Evolutionary conservation across 139 green algal species (phyloP).

Genomic region (Chlamydomonas sp.): DNA sequence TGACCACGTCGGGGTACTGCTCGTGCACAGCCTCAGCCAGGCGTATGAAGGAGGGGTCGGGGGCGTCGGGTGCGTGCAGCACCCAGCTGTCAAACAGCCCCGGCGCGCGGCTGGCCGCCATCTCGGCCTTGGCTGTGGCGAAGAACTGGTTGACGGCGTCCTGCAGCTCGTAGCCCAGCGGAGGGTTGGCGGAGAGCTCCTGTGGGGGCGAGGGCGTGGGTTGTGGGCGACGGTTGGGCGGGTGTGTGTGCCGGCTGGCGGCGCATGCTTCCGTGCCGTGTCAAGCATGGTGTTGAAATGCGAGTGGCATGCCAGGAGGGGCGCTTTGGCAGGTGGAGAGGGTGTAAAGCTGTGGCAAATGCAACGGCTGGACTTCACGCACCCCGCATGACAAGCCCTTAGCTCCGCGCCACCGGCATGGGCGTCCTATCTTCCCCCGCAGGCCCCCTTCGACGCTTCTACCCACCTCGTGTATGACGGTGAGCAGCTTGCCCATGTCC

Average conservation of each 20-base stretch:
- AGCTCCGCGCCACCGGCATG: too few relatives aligned
- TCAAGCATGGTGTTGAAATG: too few relatives aligned
- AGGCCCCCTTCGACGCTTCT: not conserved
- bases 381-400: too few relatives aligned
- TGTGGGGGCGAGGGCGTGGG: not conserved
- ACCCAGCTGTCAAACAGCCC: slow-evolving; percentile 62
- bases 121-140: slow-evolving; percentile 53
- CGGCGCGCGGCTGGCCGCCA: slow-evolving; percentile 27
- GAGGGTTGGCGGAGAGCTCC: slow-evolving; percentile 53
- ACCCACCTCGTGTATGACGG: slow-evolving; percentile 24
- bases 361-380: too few relatives aligned
- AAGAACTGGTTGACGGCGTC: slow-evolving; percentile 64
- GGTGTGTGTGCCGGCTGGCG: too few relatives aligned
- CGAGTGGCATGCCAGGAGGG: too few relatives aligned
- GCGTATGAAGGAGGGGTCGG: slow-evolving; percentile 51
- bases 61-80: slow-evolving; percentile 25
- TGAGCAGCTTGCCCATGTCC: slow-evolving; percentile 32
- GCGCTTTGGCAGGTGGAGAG: too few relatives aligned
- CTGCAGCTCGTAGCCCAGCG: slow-evolving; percentile 66
- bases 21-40: slow-evolving; percentile 61
- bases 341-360: too few relatives aligned
- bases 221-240: too few relatives aligned
- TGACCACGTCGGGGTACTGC: slow-evolving; percentile 63
- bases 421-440: too few relatives aligned
- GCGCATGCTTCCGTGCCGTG: too few relatives aligned